phyloP scores from a whole-genome alignment of 148 eudicot species.

The Fallopia convolvulus region DNA sequence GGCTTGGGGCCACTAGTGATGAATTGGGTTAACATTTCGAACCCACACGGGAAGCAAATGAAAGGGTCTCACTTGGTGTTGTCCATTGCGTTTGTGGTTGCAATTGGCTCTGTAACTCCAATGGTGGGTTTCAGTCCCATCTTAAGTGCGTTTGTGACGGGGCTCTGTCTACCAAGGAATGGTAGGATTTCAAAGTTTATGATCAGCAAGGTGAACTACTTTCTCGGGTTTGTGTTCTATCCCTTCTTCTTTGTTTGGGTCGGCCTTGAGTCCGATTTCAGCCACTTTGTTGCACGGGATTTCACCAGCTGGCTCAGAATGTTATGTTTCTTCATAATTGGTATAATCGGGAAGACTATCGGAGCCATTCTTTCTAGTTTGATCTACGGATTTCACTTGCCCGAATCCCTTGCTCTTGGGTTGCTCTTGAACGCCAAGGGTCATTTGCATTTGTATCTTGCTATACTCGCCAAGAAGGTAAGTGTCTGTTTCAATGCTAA shows the following conservation, averaged over 20 bases:
- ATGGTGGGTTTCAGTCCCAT: slow-evolving; percentile 40
- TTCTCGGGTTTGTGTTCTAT: slow-evolving; percentile 48
- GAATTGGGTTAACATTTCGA: slow-evolving; percentile 65
- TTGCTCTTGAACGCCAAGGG: slow-evolving; percentile 80
- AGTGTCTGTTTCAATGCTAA: not conserved
- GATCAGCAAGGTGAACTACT: slow-evolving; percentile 55
- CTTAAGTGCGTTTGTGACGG: slow-evolving; percentile 73
- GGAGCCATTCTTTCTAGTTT: slow-evolving; percentile 62
- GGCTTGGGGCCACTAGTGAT: slow-evolving; percentile 46
- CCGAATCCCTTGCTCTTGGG: slow-evolving; percentile 66
- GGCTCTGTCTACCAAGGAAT: slow-evolving; percentile 69
- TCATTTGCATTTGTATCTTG: slow-evolving; percentile 69
- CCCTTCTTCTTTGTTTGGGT: slow-evolving; percentile 81
- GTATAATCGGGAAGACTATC: slow-evolving; percentile 53
- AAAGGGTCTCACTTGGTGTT: slow-evolving; percentile 81
- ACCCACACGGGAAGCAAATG: slow-evolving; percentile 81
- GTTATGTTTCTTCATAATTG: slow-evolving; percentile 39
- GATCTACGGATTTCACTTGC: slow-evolving; percentile 64
- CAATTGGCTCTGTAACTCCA: slow-evolving; percentile 48
- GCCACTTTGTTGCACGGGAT: slow-evolving; percentile 20
- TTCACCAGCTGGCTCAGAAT: slow-evolving; percentile 42
- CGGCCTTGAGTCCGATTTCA: slow-evolving; percentile 49
- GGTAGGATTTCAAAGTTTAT: slow-evolving; percentile 80
- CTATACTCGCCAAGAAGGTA: slow-evolving; percentile 58
- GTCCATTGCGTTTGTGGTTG: slow-evolving; percentile 49